phyloP scores from a whole-genome alignment of 2,329 filamentous ascomycete species.

The Endoconidiophora polonica region DNA sequence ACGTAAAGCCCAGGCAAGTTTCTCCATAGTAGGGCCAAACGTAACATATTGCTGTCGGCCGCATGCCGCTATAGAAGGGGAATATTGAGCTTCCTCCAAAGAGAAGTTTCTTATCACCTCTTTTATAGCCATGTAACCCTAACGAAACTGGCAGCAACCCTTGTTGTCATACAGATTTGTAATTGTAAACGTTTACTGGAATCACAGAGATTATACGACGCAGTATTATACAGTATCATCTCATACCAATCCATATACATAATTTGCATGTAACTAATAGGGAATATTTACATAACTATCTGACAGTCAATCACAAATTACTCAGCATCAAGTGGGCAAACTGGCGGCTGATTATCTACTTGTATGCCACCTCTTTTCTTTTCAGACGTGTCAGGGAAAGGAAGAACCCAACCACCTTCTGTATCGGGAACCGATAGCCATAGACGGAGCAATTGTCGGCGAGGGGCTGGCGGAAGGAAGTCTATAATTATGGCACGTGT shows the following conservation, averaged over 20 bases:
- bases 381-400: conserved; percentile 64
- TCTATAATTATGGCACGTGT: conserved; percentile 18
- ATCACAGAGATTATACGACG: neutral
- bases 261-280: neutral
- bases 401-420: conserved; percentile 74
- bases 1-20: no score
- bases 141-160: no score
- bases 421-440: conserved; percentile 70
- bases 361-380: conserved; percentile 83
- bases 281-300: neutral
- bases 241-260: neutral
- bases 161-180: no score
- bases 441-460: conserved; percentile 64
- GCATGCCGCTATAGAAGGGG: no score
- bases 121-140: no score
- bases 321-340: conserved; percentile 62
- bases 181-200: no score
- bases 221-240: neutral
- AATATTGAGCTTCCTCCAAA: no score
- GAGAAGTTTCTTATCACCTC: no score
- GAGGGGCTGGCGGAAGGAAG: conserved; percentile 46
- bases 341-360: conserved; percentile 62
- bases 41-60: no score
- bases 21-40: no score
- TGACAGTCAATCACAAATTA: conserved; percentile 22